A percentile compares a stretch with the other conserved stretches of the same genome.
These are phyloP conservation scores for Boletus tomentosulus DNA, from an alignment of 768 basidiomycete genomes.

Conservation along the genomic window DNA sequence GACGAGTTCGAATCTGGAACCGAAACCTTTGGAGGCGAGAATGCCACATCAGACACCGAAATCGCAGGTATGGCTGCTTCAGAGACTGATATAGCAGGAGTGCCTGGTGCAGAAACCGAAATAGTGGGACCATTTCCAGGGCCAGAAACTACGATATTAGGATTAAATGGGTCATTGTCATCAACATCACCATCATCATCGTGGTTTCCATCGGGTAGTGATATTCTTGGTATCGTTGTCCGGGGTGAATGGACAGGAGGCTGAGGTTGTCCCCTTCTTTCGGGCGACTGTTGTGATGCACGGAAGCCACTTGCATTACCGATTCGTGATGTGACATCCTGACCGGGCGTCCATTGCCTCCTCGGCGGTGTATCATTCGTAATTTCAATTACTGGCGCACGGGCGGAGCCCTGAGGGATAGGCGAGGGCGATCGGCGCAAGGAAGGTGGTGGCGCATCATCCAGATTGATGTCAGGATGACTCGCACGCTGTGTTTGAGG, in stretches of 20 bases:
- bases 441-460: conserved; percentile 43
- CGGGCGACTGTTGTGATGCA: conserved; percentile 14
- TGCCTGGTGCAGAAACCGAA: conserved; percentile 22
- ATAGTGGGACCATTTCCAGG: conserved; percentile 21
- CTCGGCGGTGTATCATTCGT: conserved; percentile 23
- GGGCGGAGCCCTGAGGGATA: conserved; percentile 11
- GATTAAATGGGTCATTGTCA: conserved; percentile 7
- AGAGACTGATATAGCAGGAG: conserved; percentile 18
- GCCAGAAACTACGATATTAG: conserved; percentile 31
- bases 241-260: neutral
- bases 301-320: conserved; percentile 5
- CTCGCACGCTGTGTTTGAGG: conserved; percentile 21
- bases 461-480: conserved; percentile 31
- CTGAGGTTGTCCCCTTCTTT: conserved; percentile 9
- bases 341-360: conserved; percentile 27
- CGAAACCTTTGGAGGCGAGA: conserved; percentile 19
- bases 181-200: conserved; percentile 2
- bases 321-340: conserved; percentile 14
- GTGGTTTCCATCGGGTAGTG: conserved; percentile 24
- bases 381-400: conserved; percentile 29
- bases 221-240: conserved; percentile 37
- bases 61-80: conserved; percentile 22
- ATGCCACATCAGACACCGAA: conserved; percentile 15
- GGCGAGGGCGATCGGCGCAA: conserved; percentile 36
- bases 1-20: conserved; percentile 6